Evolutionary conservation across 768 basidiomycete species (phyloP), one percentile per base, ranked within the genome.

Genomic region (Russula earlei): DNA sequence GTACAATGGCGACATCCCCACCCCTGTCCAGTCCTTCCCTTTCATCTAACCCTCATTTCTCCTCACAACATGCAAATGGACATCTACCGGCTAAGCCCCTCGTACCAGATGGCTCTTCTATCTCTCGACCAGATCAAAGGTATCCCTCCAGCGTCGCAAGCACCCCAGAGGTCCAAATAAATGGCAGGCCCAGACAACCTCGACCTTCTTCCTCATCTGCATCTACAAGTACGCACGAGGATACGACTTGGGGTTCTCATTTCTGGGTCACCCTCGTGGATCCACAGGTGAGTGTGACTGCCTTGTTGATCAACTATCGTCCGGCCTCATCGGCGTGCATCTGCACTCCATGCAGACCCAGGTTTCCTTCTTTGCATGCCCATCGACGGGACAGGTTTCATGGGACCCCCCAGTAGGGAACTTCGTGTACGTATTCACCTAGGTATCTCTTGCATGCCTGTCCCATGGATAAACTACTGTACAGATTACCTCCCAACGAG

Each of bases 221-320:
- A 41, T 56, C 44, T 33, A 51, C 52, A 2, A 25, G 37, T 48
- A 41, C 56, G 24, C 55, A 47, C 0, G 56, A 62, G 17, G 50
- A 62, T 0, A 49, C 52, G 37, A 78, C 77, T 27, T 93, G 91
- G 91, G 91, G 90, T 5, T 81, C 86, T 25, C 85, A 91, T 68
- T 95, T 96, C 67, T 96, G 93, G 93, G 90, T 95, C 7, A 94
- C 93, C 6, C 76, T 95, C 50, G 79, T 87, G 46, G 92, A 96
- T 75, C 93, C 93, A 25, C 82, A 88, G 77, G 92, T 88, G 67
- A 77, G 76, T 41, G 54, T 48, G 56, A 47, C 27, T n/a, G n/a
- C n/a, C 38, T 15, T 46, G 50, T 34, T 55, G 56, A 43, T 44
- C 61, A 40, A 14, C n/a, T 57, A 31, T 49, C 37, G 20, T 22